These are phyloP conservation scores for Chalciporus sp. DNA, from an alignment of 1,284 basidiomycete genomes.

Conservation along the genomic window DNA sequence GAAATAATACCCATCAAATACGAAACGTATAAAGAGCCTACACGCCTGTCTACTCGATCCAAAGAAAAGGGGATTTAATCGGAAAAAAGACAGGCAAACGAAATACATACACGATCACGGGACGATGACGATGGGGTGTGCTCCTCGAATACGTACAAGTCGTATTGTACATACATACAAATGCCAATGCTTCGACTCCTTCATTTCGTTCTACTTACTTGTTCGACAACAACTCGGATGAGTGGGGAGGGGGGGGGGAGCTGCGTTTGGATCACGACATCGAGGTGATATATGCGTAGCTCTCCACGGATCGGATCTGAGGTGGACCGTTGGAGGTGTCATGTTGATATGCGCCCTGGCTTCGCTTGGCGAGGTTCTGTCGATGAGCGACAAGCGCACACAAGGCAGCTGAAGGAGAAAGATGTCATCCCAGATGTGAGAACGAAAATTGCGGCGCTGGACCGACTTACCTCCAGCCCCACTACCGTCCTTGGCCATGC, in stretches of 20 bases:
- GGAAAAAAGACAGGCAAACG: background rate
- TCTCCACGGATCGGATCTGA: conserved; percentile 17
- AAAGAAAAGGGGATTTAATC: background rate
- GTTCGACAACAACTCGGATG: too few relatives aligned
- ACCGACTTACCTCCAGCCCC: conserved; percentile 87
- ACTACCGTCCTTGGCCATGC: conserved; percentile 95
- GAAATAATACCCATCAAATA: background rate
- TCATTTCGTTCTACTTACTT: background rate
- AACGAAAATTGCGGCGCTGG: background rate
- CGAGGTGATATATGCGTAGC: conserved; percentile 20
- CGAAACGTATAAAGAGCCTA: background rate
- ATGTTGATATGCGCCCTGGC: conserved; percentile 4
- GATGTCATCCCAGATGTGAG: conserved; percentile 6
- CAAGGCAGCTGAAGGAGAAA: conserved; percentile 60
- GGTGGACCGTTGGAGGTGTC: conserved; percentile 4
- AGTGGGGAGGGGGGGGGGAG: background rate
- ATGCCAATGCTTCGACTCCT: background rate
- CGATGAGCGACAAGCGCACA: conserved; percentile 56
- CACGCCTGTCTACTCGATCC: background rate
- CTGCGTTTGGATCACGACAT: conserved; percentile 18
- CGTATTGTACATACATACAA: conserved; percentile 1
- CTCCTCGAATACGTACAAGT: conserved; percentile 8
- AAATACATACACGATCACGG: conserved; percentile 13
- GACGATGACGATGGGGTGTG: background rate
- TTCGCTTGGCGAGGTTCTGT: conserved; percentile 21